phyloP scores from a whole-genome alignment of 148 eudicot genomes.

The Agrostemma githago region DNA sequence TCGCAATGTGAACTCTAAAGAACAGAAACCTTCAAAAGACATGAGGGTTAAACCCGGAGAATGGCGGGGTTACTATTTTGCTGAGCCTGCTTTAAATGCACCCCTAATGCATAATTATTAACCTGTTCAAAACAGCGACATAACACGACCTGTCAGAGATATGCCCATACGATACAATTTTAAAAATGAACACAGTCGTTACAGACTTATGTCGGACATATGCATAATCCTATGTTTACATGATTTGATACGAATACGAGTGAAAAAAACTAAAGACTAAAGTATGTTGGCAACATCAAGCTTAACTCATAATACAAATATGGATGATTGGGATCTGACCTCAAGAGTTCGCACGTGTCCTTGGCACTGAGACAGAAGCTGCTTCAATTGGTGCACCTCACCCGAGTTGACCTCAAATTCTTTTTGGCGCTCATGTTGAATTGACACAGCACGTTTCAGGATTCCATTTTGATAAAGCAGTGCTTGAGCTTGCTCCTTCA shows the following conservation, averaged over 20 bases:
- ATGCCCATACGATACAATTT: too few relatives aligned
- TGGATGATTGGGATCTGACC: conserved; percentile 32
- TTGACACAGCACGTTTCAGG: conserved; percentile 73
- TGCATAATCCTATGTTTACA: neutral
- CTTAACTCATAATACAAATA: neutral
- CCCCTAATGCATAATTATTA: conserved; percentile 56
- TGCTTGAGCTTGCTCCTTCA: conserved; percentile 61
- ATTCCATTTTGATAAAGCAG: conserved; percentile 60
- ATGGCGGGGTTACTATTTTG: conserved; percentile 43
- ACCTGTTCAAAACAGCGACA: conserved; percentile 32
- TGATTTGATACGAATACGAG: neutral
- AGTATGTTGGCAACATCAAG: too few relatives aligned
- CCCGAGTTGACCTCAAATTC: conserved; percentile 60
- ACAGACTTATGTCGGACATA: too few relatives aligned
- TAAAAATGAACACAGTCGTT: too few relatives aligned
- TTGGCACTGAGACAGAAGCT: conserved; percentile 75
- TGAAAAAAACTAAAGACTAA: too few relatives aligned
- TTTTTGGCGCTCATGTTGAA: conserved; percentile 84
- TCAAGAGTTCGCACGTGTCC: conserved; percentile 76
- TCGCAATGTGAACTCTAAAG: neutral
- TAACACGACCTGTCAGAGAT: neutral
- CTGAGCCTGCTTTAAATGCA: conserved; percentile 77
- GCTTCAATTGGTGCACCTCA: conserved; percentile 67
- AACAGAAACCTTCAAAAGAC: conserved; percentile 37
- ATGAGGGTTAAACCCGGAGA: conserved; percentile 60